Conservation (phyloP, 495 filamentous ascomycete genomes). For the Xylaria intraflava region DNA sequence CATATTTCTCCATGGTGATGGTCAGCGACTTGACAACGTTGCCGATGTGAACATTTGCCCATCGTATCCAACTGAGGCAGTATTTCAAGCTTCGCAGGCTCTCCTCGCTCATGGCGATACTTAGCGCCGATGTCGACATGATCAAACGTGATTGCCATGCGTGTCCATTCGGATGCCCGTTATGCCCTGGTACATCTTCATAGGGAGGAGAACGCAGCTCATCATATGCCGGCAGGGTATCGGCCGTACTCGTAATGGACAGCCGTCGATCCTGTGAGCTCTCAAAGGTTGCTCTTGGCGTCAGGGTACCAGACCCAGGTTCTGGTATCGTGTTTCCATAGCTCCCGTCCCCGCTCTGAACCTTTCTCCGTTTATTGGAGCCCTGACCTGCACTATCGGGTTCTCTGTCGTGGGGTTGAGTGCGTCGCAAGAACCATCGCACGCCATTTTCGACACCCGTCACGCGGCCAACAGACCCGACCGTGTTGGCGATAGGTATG, state of each 20-base stretch:
- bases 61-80: slow-evolving; percentile 67
- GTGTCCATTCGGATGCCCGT: slow-evolving; percentile 23
- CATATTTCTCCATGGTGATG: slow-evolving; percentile 67
- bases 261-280: slow-evolving; percentile 32
- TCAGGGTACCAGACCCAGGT: slow-evolving; percentile 23
- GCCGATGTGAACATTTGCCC: slow-evolving; percentile 68
- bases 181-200: slow-evolving; percentile 27
- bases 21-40: slow-evolving; percentile 63
- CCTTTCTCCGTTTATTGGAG: slow-evolving; percentile 59
- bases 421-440: slow-evolving; percentile 61
- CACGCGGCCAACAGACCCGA: slow-evolving; percentile 69
- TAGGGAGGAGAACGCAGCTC: slow-evolving; percentile 67
- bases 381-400: slow-evolving; percentile 36
- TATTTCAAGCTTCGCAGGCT: slow-evolving; percentile 69
- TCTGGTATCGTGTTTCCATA: slow-evolving; percentile 26
- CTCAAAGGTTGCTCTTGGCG: slow-evolving; percentile 21
- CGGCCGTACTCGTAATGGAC: slow-evolving; percentile 47
- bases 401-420: slow-evolving; percentile 35
- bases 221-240: slow-evolving; percentile 75
- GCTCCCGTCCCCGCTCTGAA: slow-evolving; percentile 35
- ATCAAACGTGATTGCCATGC: slow-evolving; percentile 76
- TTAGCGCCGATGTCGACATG: slow-evolving; percentile 75
- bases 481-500: slow-evolving; percentile 72
- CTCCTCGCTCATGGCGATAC: slow-evolving; percentile 81
- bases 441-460: slow-evolving; percentile 80